A percentile compares a stretch with the other conserved stretches of the same genome.
Evolutionary conservation across 495 filamentous ascomycete genomes (phyloP).

Genomic region (Penicillium simplicissimum): DNA sequence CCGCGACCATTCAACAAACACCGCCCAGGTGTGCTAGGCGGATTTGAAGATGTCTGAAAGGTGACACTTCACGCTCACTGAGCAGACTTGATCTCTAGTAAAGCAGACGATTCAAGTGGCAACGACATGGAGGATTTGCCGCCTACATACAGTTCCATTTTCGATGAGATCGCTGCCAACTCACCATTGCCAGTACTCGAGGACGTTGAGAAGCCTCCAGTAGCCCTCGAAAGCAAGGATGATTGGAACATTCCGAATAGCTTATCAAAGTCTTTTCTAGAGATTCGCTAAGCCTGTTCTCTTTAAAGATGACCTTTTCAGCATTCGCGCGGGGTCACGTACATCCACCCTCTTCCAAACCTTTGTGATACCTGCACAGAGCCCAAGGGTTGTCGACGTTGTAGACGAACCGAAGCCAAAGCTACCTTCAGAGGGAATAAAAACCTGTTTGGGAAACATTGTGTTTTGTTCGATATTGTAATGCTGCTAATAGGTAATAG

Average conservation of each 20-base stretch:
- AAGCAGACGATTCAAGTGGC: background rate
- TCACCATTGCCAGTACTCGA: background rate
- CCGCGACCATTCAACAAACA: background rate
- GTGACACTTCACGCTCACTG: background rate
- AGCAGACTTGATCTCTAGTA: background rate
- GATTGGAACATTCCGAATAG: background rate
- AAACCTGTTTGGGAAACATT: background rate
- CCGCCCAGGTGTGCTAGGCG: background rate
- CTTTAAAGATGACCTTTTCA: background rate
- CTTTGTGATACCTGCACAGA: background rate
- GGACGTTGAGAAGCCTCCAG: background rate
- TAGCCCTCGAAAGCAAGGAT: background rate
- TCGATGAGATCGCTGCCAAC: background rate
- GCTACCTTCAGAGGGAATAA: background rate
- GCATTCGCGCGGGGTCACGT: background rate
- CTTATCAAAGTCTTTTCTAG: background rate
- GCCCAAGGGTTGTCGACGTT: background rate
- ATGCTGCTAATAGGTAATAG: conserved; percentile 16
- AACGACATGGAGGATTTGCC: background rate
- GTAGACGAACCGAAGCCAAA: background rate
- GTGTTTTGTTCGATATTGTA: conserved; percentile 6
- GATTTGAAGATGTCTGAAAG: background rate
- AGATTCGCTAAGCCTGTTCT: background rate
- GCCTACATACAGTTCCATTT: background rate
- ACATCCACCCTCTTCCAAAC: background rate